These are phyloP conservation scores for Nephromyces sp. DNA, from an alignment of 169 alveolate genomes.

Conservation along the genomic window DNA sequence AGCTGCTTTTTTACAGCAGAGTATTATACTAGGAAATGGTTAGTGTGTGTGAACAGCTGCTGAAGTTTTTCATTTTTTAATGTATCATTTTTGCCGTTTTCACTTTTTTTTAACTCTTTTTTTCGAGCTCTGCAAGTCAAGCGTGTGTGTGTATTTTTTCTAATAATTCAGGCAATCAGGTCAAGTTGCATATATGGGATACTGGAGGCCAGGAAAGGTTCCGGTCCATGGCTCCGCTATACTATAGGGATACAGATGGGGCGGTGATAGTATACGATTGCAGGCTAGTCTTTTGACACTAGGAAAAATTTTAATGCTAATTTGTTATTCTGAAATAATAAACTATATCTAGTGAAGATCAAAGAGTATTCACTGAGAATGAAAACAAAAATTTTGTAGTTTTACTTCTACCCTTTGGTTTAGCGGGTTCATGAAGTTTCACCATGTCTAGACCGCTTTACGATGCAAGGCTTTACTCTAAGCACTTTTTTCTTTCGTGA, in stretches of 20 bases:
- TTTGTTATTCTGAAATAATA: no score
- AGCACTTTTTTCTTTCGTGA: no score
- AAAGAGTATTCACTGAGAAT: no score
- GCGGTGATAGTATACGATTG: slow-evolving; percentile 76
- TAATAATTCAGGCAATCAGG: slow-evolving; percentile 41
- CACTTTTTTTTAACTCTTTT: background rate
- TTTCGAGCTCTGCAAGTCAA: background rate
- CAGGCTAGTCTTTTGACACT: no score
- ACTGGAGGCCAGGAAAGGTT: slow-evolving; percentile 86
- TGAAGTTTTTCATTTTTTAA: background rate
- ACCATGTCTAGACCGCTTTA: no score
- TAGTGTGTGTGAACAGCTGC: slow-evolving; percentile 3
- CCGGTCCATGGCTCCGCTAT: slow-evolving; percentile 70
- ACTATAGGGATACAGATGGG: slow-evolving; percentile 78
- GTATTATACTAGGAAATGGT: slow-evolving; percentile 50
- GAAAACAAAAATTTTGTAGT: no score
- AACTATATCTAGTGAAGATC: no score
- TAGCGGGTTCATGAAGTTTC: no score
- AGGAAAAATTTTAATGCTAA: no score
- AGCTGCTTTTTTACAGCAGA: slow-evolving; percentile 72
- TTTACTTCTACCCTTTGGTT: no score
- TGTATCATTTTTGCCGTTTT: background rate
- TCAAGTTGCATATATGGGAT: slow-evolving; percentile 83
- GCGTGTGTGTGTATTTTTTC: background rate
- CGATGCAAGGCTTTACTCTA: no score